Evolutionary conservation across 2,329 filamentous ascomycete genomes (phyloP), one percentile per base, ranked within the genome.

Genomic region (Cladosporium halotolerans): DNA sequence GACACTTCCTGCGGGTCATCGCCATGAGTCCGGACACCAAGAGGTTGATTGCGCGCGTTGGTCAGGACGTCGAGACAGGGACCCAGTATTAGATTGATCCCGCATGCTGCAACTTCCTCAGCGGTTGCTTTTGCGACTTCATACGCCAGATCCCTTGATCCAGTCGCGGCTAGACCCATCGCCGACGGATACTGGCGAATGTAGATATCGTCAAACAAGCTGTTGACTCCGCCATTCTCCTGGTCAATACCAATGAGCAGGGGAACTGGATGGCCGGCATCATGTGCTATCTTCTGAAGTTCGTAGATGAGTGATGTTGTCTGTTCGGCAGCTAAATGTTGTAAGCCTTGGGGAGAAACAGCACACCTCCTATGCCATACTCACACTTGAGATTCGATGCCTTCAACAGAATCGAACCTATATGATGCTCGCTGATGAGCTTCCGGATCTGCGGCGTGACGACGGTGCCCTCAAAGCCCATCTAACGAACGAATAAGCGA

Each of bases 191-290:
- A 99, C 68, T 97, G 93, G 60, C 89, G 90, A 61, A 97, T 92
- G 68, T 91, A 93, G 65, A 93, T 89, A 62, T 96, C 90, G 68
- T 97, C 92, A 65, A 95, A 96, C 2, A 97, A 79, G 72, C 89
- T 96, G 74, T 96, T 97, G 69, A 96, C 92, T 3, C 92, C 91
- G 59, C 93, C 93, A 82, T 99, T 97, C 70, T 99, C 93, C 68
- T 99, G 93, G 67, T 97, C 93, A 36, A 97, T 76, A 38, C 88
- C 91, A 62, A 99, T 96, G 52, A 95, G 77, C 14, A 99, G 75
- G 2, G 93, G 93, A 2, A 92, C 85, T 3, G 88, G 86, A 70
- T 97, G 92, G 16, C 92, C 92, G 55, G 92, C 86, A 71, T 95
- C 81, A 66, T 89, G 88, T 36, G 93, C 93, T 66, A 95, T 92